A percentile compares a stretch with the other conserved stretches of the same genome.
Conservation (phyloP, 2,329 filamentous ascomycete species). For the Hypomyces perniciosus region DNA sequence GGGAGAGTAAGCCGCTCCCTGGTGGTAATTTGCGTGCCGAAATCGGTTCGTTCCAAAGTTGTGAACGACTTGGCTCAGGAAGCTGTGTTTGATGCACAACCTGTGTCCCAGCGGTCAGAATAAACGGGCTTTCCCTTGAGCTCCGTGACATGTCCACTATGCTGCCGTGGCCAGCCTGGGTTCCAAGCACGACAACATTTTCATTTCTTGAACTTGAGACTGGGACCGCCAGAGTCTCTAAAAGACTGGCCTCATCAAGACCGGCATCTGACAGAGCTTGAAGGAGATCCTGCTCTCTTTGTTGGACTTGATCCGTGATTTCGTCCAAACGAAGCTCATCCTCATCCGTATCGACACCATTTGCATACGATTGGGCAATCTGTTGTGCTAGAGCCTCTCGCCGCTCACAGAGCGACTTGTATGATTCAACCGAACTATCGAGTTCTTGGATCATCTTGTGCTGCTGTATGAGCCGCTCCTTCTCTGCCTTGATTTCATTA, state of each 20-base stretch:
- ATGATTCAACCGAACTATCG: constrained; percentile 35
- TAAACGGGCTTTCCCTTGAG: constrained; percentile 27
- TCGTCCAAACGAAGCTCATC: constrained; percentile 46
- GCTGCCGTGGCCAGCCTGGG: constrained; percentile 32
- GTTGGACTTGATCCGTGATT: constrained; percentile 39
- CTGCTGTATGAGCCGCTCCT: constrained; percentile 41
- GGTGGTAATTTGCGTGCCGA: constrained; percentile 15
- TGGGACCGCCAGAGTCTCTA: constrained; percentile 22
- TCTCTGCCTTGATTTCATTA: constrained; percentile 43
- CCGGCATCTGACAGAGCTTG: constrained; percentile 38
- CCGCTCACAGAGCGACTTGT: constrained; percentile 36
- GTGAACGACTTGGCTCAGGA: constrained; percentile 21
- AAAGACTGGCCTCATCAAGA: constrained; percentile 37
- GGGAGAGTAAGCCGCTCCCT: constrained; percentile 20
- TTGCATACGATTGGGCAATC: constrained; percentile 45
- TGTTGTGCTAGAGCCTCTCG: constrained; percentile 41
- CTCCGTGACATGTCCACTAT: constrained; percentile 28
- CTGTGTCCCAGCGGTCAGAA: constrained; percentile 35
- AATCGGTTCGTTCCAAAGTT: constrained; percentile 19
- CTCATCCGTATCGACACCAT: constrained; percentile 45
- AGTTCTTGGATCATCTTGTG: constrained; percentile 39
- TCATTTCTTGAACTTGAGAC: constrained; percentile 12
- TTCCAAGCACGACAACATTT: constrained; percentile 37
- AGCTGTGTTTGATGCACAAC: constrained; percentile 49
- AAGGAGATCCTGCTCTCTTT: constrained; percentile 38